A percentile compares a stretch with the other conserved stretches of the same genome.
Evolutionary conservation across 2,329 filamentous ascomycete species (phyloP).

Genomic region (Teratosphaeria zuluensis): DNA sequence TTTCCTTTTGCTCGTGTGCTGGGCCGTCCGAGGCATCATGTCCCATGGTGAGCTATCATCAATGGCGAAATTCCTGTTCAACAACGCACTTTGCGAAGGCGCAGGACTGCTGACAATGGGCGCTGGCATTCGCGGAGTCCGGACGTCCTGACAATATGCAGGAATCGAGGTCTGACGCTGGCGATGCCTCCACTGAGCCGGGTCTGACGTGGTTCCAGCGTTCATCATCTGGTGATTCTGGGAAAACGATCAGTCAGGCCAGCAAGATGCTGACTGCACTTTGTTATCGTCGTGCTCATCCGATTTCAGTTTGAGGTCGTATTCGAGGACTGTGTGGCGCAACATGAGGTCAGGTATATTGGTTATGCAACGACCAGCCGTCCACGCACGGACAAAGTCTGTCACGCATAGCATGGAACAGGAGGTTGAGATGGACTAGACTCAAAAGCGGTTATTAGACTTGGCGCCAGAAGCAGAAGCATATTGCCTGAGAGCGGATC

Average conservation of each 20-base stretch:
- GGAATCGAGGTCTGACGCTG: neutral
- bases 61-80: constrained; percentile 2
- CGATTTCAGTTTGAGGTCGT: neutral
- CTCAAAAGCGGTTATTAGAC: neutral
- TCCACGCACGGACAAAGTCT: neutral
- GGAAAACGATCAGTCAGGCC: neutral
- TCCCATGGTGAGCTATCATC: neutral
- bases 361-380: neutral
- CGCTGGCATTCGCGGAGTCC: constrained; percentile 12
- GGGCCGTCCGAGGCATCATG: neutral
- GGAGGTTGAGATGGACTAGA: neutral
- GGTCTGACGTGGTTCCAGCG: neutral
- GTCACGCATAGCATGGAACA: neutral
- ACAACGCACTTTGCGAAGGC: constrained; percentile 6
- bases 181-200: constrained; percentile 1
- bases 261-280: neutral
- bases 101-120: constrained; percentile 8
- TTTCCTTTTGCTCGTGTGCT: neutral
- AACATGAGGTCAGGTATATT: neutral
- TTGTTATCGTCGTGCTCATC: neutral
- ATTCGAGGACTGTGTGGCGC: neutral
- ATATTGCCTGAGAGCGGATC: neutral
- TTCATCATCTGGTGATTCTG: neutral
- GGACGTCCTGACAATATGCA: neutral
- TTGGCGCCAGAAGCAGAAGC: neutral